Evolutionary conservation across 2,329 filamentous ascomycete genomes (phyloP).

Genomic region (Teratosphaeriaceae sp.): DNA sequence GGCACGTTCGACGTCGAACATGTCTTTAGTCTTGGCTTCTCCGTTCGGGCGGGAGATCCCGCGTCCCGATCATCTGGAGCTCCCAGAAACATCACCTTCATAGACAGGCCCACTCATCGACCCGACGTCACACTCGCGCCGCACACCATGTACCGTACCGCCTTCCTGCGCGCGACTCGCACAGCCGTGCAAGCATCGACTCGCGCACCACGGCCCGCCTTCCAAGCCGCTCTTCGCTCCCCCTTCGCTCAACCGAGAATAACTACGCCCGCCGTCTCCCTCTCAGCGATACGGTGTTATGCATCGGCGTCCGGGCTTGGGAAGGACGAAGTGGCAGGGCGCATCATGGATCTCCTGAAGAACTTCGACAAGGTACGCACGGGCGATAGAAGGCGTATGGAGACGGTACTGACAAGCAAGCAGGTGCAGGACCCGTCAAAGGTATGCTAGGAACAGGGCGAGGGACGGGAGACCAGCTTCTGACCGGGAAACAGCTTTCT

Average conservation of each 20-base stretch:
- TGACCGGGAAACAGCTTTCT: constrained; percentile 59
- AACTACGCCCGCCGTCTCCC: constrained; percentile 55
- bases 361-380: constrained; percentile 96
- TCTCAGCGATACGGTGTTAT: constrained; percentile 74
- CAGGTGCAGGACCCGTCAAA: constrained; percentile 58
- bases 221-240: constrained; percentile 51
- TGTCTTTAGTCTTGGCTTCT: too few relatives aligned
- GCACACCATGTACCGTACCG: constrained; percentile 78
- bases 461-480: constrained; percentile 7
- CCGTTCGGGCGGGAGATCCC: too few relatives aligned
- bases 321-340: constrained; percentile 79
- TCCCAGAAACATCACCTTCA: too few relatives aligned
- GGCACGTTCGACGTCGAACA: too few relatives aligned
- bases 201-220: constrained; percentile 41
- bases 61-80: too few relatives aligned
- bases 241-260: constrained; percentile 56
- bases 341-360: constrained; percentile 87
- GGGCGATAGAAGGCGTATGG: constrained; percentile 8
- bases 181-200: constrained; percentile 37
- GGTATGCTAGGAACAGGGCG: constrained; percentile 33
- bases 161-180: constrained; percentile 70
- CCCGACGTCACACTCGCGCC: background rate
- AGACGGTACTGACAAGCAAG: constrained; percentile 15
- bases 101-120: background rate
- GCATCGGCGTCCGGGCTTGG: constrained; percentile 71